Percentiles rank a stretch among this genome's conserved stretches.
phyloP scores from a whole-genome alignment of 176 grass and related monocot species.

The Musa itinerans region DNA sequence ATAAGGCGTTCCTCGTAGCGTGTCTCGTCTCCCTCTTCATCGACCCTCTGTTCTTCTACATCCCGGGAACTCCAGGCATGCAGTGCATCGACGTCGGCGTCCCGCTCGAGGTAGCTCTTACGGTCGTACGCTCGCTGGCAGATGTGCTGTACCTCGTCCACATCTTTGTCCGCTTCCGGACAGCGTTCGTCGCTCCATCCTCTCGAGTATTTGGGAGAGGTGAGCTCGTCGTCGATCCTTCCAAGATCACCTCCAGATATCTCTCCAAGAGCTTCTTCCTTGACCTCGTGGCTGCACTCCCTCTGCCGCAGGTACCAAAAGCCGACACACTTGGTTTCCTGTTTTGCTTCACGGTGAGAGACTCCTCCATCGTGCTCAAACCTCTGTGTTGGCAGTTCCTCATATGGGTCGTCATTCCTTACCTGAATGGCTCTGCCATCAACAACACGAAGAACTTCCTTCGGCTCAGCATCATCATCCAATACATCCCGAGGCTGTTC shows the following conservation, averaged over 20 bases:
- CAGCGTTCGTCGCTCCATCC: slow-evolving; percentile 84
- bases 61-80: slow-evolving; percentile 42
- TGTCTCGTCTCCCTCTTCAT: slow-evolving; percentile 73
- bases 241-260: slow-evolving; percentile 67
- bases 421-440: slow-evolving; percentile 40
- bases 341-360: background rate
- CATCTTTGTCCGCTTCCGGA: slow-evolving; percentile 70
- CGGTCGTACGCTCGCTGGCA: slow-evolving; percentile 47
- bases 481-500: slow-evolving; percentile 84
- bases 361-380: no score
- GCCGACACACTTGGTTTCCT: background rate
- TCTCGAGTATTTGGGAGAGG: slow-evolving; percentile 84
- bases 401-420: slow-evolving; percentile 62
- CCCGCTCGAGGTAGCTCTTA: slow-evolving; percentile 40
- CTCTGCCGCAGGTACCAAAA: slow-evolving; percentile 72
- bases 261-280: slow-evolving; percentile 51
- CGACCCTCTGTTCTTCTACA: slow-evolving; percentile 85
- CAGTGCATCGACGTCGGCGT: slow-evolving; percentile 47
- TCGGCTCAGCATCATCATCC: slow-evolving; percentile 65
- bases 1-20: slow-evolving; percentile 65
- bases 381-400: slow-evolving; percentile 38
- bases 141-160: slow-evolving; percentile 73
- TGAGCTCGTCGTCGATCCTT: slow-evolving; percentile 76
- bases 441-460: slow-evolving; percentile 57
- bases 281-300: slow-evolving; percentile 67